phyloP scores from a whole-genome alignment of 495 filamentous ascomycete species.

The Hypoxylon fragiforme region DNA sequence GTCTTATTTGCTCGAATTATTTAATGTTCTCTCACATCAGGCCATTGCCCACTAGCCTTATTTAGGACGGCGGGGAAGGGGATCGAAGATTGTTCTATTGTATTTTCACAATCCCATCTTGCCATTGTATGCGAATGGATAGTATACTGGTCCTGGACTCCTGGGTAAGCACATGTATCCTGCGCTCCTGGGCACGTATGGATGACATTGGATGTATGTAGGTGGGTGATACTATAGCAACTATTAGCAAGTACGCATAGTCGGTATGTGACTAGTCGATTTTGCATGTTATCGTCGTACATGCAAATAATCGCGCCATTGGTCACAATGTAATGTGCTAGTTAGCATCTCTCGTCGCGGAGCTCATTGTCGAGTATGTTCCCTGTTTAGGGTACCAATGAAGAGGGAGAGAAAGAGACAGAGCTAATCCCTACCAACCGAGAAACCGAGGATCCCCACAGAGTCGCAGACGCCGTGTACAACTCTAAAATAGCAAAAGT shows the following conservation, averaged over 20 bases:
- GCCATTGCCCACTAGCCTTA: constrained; percentile 24
- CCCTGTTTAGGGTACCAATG: constrained; percentile 14
- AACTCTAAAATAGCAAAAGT: not conserved
- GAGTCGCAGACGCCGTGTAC: not conserved
- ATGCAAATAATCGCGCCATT: too few species aligned
- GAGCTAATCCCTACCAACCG: constrained; percentile 7
- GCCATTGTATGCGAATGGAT: too few species aligned
- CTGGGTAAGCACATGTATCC: too few species aligned
- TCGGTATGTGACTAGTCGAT: constrained; percentile 15
- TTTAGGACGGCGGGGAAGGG: constrained; percentile 10
- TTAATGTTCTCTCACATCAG: constrained; percentile 11
- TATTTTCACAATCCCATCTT: too few species aligned
- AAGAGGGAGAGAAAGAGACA: too few species aligned
- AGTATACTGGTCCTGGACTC: too few species aligned
- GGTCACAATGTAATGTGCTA: too few species aligned
- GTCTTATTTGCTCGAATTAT: constrained; percentile 25
- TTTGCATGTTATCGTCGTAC: not conserved
- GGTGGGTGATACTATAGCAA: too few species aligned
- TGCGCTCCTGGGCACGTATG: too few species aligned
- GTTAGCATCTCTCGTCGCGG: not conserved
- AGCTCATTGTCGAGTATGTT: constrained; percentile 1
- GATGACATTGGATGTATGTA: too few species aligned
- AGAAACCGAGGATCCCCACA: not conserved
- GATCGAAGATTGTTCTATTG: not conserved
- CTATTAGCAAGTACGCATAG: too few species aligned